phyloP scores from a whole-genome alignment of 495 filamentous ascomycete species.

The Neurospora sp. region DNA sequence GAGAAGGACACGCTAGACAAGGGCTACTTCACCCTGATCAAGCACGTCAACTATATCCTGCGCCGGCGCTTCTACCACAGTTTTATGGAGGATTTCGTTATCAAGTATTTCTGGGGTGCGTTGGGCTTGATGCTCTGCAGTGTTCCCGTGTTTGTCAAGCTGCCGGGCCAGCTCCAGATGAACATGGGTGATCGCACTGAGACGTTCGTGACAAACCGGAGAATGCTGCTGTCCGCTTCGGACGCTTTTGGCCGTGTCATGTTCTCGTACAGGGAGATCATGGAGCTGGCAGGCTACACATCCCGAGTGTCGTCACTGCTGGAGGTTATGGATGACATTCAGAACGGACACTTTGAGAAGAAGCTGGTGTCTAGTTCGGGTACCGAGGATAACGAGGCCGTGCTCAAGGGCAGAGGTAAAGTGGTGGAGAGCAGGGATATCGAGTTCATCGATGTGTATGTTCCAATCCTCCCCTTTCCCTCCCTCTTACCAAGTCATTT shows the following conservation, averaged over 20 bases:
- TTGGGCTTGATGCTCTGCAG: conserved; percentile 89
- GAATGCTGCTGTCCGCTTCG: conserved; percentile 81
- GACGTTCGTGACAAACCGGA: conserved; percentile 88
- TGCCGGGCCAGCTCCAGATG: conserved; percentile 56
- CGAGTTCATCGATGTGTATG: conserved; percentile 68
- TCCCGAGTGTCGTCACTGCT: conserved; percentile 80
- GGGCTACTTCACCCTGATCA: conserved; percentile 97
- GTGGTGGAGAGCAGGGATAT: conserved; percentile 73
- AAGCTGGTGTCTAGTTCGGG: conserved; percentile 83
- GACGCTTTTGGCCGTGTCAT: conserved; percentile 94
- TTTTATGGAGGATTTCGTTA: conserved; percentile 98
- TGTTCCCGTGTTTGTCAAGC: conserved; percentile 88
- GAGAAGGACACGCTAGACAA: conserved; percentile 97
- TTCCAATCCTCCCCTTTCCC: not conserved
- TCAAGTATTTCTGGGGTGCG: conserved; percentile 99
- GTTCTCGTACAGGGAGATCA: conserved; percentile 96
- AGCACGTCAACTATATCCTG: conserved; percentile 94
- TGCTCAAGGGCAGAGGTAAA: conserved; percentile 67
- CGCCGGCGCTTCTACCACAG: conserved; percentile 84
- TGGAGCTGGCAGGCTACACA: conserved; percentile 92
- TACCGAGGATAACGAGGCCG: conserved; percentile 63
- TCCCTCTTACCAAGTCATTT: not conserved
- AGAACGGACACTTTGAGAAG: conserved; percentile 84
- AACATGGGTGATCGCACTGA: conserved; percentile 89
- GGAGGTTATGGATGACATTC: conserved; percentile 89